A percentile compares a stretch with the other conserved stretches of the same genome.
Conservation (phyloP, 2,329 filamentous ascomycete species). For the Xylariaceae sp. region DNA sequence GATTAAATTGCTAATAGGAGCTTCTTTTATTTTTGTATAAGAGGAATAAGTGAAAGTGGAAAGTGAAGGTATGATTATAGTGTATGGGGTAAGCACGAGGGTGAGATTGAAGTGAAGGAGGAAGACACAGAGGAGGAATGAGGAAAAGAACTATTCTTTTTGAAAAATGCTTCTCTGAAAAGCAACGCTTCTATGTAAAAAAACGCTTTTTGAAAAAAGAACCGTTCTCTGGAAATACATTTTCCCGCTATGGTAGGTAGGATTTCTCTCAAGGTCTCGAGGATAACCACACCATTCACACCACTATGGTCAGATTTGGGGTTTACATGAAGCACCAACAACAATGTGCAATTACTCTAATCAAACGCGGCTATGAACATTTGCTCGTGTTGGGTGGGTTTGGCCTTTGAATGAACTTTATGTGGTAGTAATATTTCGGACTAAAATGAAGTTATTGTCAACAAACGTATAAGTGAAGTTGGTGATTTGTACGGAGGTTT, state of each 20-base stretch:
- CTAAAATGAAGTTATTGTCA: neutral
- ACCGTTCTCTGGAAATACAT: too few species aligned
- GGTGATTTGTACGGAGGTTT: neutral
- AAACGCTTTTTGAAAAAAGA: too few species aligned
- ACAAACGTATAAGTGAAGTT: neutral
- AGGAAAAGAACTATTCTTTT: too few species aligned
- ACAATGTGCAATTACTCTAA: neutral
- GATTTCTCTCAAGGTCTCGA: neutral
- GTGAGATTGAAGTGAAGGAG: too few species aligned
- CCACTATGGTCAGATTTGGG: neutral
- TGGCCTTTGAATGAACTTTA: neutral
- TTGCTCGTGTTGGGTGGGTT: neutral
- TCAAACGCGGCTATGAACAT: neutral
- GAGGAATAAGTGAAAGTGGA: too few species aligned
- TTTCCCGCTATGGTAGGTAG: neutral
- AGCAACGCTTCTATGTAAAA: too few species aligned
- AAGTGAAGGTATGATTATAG: too few species aligned
- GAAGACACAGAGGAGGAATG: too few species aligned
- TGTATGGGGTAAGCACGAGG: too few species aligned
- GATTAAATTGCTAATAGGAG: too few species aligned
- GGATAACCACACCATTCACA: neutral
- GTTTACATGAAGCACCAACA: neutral
- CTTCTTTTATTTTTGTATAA: too few species aligned
- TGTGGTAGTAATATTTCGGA: neutral
- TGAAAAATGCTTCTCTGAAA: too few species aligned